Base-by-base conservation (phyloP, 495 filamentous ascomycete genomes). In the Platismatia glauca region DNA sequence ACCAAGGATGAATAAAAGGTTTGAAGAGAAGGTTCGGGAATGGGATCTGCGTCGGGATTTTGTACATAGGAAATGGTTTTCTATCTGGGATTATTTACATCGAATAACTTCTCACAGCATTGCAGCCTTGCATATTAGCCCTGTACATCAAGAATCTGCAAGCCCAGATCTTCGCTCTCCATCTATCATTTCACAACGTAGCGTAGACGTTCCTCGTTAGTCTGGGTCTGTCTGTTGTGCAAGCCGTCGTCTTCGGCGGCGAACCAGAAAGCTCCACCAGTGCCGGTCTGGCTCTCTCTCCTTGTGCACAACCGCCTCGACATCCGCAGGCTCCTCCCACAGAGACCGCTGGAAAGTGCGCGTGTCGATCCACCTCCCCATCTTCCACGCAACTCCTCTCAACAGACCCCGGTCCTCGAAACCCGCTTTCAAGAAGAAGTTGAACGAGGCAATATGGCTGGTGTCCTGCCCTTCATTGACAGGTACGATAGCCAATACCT, bases 401-500 rank as follows among this genome's bases (percentile, higher is more conserved):
- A 75, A 56, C n/a, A 69, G 57, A 5, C 71, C 71, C 7, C 50
- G 34, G 33, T 74, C 63, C 22, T 64, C 61, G 59, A 76, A 74
- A 2, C 71, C 69, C n/a, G 61, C 57, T 22, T 63, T 50, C 15
- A 57, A 12, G 46, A 71, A 73, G 69, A 73, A 75, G 11, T 24
- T 39, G 37, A 13, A 13, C n/a, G 37, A 12, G 37, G 37, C 7
- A 7, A 8, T 9, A 9, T 9, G 60, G 24, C 65, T 61, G 31
- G 73, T 59, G 37, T 56, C 63, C 5, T 59, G 65, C 2, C 72
- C 63, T 12, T 71, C 67, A 61, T 72, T 68, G 37, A 75, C 65
- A 0, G 74, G 63, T 60, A 74, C 68, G 11, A 68, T 57, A 0
- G 71, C 71, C 53, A 76, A 48, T 13, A 75, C 56, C 58, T 72